Conservation (phyloP, 495 filamentous ascomycete species). For the Lasiosphaeris hirsuta region DNA sequence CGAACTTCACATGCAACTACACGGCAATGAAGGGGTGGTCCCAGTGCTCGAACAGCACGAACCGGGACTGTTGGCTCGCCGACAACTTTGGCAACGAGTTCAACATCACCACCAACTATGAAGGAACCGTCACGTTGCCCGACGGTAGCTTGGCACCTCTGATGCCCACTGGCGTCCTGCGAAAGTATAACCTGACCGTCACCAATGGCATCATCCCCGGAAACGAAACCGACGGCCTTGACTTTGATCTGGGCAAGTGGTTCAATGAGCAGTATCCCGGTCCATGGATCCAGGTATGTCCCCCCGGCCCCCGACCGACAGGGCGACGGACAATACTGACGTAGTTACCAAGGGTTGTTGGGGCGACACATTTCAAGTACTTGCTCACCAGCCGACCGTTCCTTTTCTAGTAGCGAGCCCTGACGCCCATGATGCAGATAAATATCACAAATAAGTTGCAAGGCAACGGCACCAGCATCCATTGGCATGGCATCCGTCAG, state of each 20-base stretch:
- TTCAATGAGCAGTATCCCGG: slow-evolving; percentile 40
- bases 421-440: no score
- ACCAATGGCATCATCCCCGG: background rate
- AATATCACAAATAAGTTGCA: slow-evolving; percentile 45
- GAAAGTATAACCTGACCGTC: slow-evolving; percentile 5
- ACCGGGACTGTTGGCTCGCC: no score
- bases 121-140: background rate
- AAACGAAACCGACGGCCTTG: slow-evolving; percentile 4
- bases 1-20: background rate
- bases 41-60: background rate
- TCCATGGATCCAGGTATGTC: slow-evolving; percentile 52
- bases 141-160: background rate
- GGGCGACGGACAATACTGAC: no score
- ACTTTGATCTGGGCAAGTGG: slow-evolving; percentile 14
- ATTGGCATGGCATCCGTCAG: slow-evolving; percentile 51
- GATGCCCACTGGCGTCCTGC: background rate
- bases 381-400: no score
- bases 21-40: background rate
- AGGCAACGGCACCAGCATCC: slow-evolving; percentile 32
- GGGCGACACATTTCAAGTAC: slow-evolving; percentile 51
- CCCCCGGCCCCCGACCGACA: no score
- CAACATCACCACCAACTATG: slow-evolving; percentile 13
- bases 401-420: no score
- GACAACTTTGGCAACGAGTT: background rate
- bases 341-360: slow-evolving; percentile 18